These are phyloP conservation scores for Herpotrichia juniperi DNA, from an alignment of 2,329 filamentous ascomycete genomes.

Conservation along the genomic window DNA sequence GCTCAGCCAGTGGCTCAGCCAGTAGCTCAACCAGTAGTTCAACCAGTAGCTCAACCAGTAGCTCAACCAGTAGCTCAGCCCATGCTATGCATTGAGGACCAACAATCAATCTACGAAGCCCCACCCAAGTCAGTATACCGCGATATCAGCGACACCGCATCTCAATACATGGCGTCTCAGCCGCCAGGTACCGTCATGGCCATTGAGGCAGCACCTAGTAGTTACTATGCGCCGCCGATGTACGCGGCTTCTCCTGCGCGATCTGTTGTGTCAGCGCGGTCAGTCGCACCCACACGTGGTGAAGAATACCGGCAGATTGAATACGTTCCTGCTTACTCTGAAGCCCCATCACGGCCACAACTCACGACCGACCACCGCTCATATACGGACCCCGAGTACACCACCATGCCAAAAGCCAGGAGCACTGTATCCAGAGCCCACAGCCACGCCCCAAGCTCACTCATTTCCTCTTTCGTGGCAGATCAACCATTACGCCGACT, in stretches of 20 bases:
- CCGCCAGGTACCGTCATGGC: constrained; percentile 31
- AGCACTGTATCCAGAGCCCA: constrained; percentile 24
- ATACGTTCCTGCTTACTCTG: constrained; percentile 42
- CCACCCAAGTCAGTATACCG: constrained; percentile 40
- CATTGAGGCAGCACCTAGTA: constrained; percentile 47
- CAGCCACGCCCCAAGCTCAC: constrained; percentile 34
- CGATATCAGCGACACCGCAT: constrained; percentile 45
- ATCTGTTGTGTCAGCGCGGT: too few relatives aligned
- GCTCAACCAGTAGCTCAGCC: constrained; percentile 34
- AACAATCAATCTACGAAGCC: constrained; percentile 38
- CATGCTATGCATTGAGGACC: constrained; percentile 37
- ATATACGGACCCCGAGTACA: constrained; percentile 36
- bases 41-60: constrained; percentile 28
- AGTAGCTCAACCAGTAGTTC: constrained; percentile 29
- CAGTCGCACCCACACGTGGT: constrained; percentile 31
- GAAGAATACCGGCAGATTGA: constrained; percentile 33
- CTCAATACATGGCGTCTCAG: constrained; percentile 34
- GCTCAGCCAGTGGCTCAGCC: constrained; percentile 30
- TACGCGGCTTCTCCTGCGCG: too few relatives aligned
- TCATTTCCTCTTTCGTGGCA: constrained; percentile 46
- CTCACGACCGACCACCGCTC: constrained; percentile 34
- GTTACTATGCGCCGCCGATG: constrained; percentile 38
- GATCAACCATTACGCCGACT: constrained; percentile 34
- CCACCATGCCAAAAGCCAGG: constrained; percentile 27
- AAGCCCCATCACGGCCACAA: constrained; percentile 9